These are phyloP conservation scores for Barnettozyma hawaiiensis DNA, from an alignment of 1,139 yeast genomes.

Conservation along the genomic window DNA sequence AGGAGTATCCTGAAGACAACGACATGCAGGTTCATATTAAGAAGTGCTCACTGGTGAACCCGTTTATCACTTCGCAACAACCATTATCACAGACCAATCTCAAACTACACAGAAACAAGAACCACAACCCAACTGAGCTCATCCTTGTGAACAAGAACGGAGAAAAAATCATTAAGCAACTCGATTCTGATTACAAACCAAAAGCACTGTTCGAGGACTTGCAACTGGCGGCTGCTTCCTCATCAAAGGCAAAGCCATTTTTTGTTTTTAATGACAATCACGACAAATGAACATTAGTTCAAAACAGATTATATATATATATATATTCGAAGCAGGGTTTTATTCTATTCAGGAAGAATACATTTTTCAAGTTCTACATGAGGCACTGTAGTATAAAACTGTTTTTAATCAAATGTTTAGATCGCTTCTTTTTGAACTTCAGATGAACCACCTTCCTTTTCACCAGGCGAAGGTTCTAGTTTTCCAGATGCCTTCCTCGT, in stretches of 20 bases:
- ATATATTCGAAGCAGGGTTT: not conserved
- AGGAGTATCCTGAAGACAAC: conserved; percentile 12
- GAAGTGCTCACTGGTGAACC: conserved; percentile 13
- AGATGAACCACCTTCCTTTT: not conserved
- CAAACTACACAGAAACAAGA: conserved; percentile 18
- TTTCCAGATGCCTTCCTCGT: conserved; percentile 10
- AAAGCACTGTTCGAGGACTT: conserved; percentile 11
- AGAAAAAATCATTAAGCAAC: conserved; percentile 17
- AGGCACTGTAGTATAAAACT: too few species aligned
- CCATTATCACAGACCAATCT: conserved; percentile 3
- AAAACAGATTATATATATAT: not conserved
- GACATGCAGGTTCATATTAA: conserved; percentile 15
- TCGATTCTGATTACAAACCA: conserved; percentile 14
- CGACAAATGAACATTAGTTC: not conserved
- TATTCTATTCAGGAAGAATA: not conserved
- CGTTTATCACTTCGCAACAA: conserved; percentile 12
- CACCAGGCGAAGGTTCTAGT: not conserved
- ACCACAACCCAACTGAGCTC: conserved; percentile 17
- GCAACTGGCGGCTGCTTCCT: conserved; percentile 1
- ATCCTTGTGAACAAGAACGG: conserved; percentile 25
- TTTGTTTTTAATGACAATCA: conserved; percentile 11
- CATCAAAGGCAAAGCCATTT: not conserved
- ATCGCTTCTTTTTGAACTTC: not conserved
- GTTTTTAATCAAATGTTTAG: not conserved
- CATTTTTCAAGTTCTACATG: not conserved